Conservation (phyloP, 495 filamentous ascomycete genomes). For the Aspergillus ellipticus region DNA sequence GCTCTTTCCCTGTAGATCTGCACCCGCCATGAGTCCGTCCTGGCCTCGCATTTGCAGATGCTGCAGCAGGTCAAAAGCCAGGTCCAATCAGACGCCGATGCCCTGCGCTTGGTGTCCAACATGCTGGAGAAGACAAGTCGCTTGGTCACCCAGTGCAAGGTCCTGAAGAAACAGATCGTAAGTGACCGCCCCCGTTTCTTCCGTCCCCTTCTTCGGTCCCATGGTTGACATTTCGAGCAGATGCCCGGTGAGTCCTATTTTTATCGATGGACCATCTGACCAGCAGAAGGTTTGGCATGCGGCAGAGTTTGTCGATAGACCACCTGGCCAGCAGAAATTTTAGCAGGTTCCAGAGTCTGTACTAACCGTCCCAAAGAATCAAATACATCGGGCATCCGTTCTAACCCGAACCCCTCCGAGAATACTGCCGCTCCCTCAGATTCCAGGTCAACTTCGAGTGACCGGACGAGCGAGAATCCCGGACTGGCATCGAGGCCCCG, state of each 20-base stretch:
- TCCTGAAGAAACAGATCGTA: conserved; percentile 33
- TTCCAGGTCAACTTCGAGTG: neutral
- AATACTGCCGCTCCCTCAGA: neutral
- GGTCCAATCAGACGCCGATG: conserved; percentile 20
- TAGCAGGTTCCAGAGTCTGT: too few relatives aligned
- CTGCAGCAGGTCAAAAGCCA: conserved; percentile 27
- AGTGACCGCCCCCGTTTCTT: conserved; percentile 8
- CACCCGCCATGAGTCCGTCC: conserved; percentile 31
- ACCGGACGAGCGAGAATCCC: neutral
- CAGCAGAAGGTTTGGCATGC: too few relatives aligned
- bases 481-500: too few relatives aligned
- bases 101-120: conserved; percentile 23
- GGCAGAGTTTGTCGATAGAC: too few relatives aligned
- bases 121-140: conserved; percentile 40
- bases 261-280: too few relatives aligned
- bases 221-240: neutral
- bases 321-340: too few relatives aligned
- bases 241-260: neutral
- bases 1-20: conserved; percentile 23
- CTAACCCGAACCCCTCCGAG: too few relatives aligned
- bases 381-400: too few relatives aligned
- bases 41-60: conserved; percentile 34
- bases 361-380: too few relatives aligned
- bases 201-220: neutral
- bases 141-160: conserved; percentile 32